These are phyloP conservation scores for Flaveria robusta DNA, from an alignment of 129 eudicot genomes.

Conservation along the genomic window DNA sequence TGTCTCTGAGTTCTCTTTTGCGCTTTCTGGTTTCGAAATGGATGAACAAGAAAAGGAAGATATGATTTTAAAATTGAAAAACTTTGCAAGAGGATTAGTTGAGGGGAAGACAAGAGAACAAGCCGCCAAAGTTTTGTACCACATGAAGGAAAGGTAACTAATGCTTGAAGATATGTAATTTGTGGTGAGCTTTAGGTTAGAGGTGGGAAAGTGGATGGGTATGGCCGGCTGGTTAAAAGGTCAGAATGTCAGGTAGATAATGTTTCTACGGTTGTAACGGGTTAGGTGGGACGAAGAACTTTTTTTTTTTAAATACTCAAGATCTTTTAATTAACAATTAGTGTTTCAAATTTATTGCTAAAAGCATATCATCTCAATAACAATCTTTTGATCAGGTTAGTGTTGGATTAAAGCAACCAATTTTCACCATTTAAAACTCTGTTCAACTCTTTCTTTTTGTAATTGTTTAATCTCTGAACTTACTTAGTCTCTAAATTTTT, in stretches of 20 bases:
- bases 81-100: constrained; percentile 73
- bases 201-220: background rate
- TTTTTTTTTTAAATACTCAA: background rate
- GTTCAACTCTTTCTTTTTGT: background rate
- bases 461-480: background rate
- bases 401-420: constrained; percentile 1
- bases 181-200: background rate
- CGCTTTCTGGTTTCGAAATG: constrained; percentile 84
- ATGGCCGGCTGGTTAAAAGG: background rate
- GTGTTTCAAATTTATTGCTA: background rate
- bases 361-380: background rate
- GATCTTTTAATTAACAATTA: background rate
- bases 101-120: constrained; percentile 90
- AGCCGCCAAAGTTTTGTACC: constrained; percentile 83
- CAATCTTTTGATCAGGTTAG: background rate
- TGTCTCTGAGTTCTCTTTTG: constrained; percentile 61
- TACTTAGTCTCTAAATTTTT: background rate
- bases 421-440: background rate
- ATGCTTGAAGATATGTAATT: constrained; percentile 1
- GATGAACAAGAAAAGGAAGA: constrained; percentile 63
- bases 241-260: background rate
- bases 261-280: background rate
- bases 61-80: constrained; percentile 70
- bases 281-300: background rate
- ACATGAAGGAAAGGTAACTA: constrained; percentile 87